These are phyloP conservation scores for Pleurotus eryngii DNA, from an alignment of 768 basidiomycete species.

Conservation along the genomic window DNA sequence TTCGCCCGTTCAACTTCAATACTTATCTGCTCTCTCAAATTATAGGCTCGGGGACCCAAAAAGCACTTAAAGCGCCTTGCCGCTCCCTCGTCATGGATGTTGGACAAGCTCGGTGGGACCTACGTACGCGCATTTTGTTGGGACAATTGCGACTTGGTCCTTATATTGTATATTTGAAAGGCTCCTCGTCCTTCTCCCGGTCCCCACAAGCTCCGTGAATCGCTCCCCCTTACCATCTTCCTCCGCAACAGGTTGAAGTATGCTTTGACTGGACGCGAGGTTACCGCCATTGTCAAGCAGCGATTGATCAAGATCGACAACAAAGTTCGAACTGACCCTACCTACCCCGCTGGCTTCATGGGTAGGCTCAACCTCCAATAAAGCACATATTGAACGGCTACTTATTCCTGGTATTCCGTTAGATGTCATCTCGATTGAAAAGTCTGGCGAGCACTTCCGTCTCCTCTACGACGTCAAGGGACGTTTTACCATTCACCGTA, in stretches of 20 bases:
- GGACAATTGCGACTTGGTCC: slow-evolving; percentile 5
- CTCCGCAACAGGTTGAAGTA: slow-evolving; percentile 99
- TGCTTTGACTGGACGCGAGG: slow-evolving; percentile 95
- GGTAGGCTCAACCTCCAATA: slow-evolving; percentile 47
- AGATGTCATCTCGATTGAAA: slow-evolving; percentile 98
- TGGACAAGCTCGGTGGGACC: slow-evolving; percentile 96
- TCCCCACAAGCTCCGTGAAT: slow-evolving; percentile 99
- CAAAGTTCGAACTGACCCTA: slow-evolving; percentile 97
- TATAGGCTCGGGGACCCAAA: slow-evolving; percentile 94
- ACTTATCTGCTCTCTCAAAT: slow-evolving; percentile 22
- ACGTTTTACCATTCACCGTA: slow-evolving; percentile 99
- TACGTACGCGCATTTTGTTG: slow-evolving; percentile 56
- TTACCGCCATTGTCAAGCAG: slow-evolving; percentile 91
- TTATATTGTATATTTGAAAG: slow-evolving; percentile 33
- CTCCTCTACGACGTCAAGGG: slow-evolving; percentile 99
- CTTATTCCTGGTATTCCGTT: not conserved
- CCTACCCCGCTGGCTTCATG: slow-evolving; percentile 97
- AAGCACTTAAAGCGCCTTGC: slow-evolving; percentile 98
- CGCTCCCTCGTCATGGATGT: slow-evolving; percentile 99
- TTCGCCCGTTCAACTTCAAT: not conserved
- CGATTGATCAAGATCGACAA: slow-evolving; percentile 97
- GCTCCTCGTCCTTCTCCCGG: slow-evolving; percentile 96
- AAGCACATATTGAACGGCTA: not conserved
- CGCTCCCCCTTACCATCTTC: slow-evolving; percentile 94
- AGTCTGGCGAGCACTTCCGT: slow-evolving; percentile 99